These are phyloP conservation scores for Hygrophorus pudorinus DNA, from an alignment of 768 basidiomycete species.

Conservation along the genomic window DNA sequence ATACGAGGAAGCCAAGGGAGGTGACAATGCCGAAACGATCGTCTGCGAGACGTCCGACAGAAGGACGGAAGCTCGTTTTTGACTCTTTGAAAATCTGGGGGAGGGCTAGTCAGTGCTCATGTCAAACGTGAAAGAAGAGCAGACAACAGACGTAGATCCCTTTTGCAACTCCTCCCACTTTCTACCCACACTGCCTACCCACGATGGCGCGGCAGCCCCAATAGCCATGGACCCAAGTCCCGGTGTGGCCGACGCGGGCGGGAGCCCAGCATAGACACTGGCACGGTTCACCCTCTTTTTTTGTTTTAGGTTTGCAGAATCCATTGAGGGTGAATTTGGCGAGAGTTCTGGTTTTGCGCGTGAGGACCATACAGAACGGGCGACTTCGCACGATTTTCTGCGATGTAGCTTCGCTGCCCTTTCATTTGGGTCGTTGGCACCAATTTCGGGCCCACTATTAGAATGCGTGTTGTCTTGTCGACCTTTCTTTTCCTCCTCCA, in stretches of 20 bases:
- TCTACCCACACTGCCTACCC: constrained; percentile 53
- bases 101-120: constrained; percentile 1
- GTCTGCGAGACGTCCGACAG: constrained; percentile 56
- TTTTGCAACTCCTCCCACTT: constrained; percentile 50
- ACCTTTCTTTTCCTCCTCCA: constrained; percentile 12
- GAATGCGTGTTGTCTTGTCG: not conserved
- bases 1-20: constrained; percentile 6
- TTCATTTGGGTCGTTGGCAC: no score
- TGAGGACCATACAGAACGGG: no score
- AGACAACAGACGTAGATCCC: constrained; percentile 39
- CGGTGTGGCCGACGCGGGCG: constrained; percentile 29
- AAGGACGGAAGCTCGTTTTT: constrained; percentile 59
- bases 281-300: not conserved
- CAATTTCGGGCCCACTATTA: not conserved
- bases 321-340: not conserved
- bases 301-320: not conserved
- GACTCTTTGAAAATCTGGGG: constrained; percentile 52
- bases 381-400: no score
- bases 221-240: constrained; percentile 25
- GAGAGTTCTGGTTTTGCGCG: no score
- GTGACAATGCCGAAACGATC: constrained; percentile 35
- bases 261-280: constrained; percentile 9
- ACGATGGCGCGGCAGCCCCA: constrained; percentile 26
- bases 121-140: not conserved
- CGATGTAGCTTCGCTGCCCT: no score